Base-by-base conservation (phyloP, 768 basidiomycete species). In the Leccinum uliginosum region DNA sequence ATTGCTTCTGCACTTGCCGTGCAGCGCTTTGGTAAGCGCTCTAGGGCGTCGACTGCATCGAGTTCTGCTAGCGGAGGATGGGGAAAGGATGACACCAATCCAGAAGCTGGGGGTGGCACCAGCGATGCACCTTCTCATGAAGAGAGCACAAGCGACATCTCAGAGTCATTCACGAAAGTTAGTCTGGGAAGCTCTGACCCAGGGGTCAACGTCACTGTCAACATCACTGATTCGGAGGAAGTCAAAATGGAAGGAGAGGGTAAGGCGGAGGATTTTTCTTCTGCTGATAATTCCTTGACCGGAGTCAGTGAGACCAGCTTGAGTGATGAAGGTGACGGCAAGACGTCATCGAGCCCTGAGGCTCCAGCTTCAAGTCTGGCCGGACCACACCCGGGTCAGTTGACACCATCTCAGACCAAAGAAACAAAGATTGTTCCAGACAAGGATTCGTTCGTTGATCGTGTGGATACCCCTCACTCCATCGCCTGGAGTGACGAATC, bases 1-100 rank as follows among this genome's bases (percentile, higher is more conserved):
- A 91, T 94, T 62, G 67, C 71, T 51, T 73, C 76, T 40, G 74
- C 80, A n/a, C 75, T 76, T 17, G 76, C 76, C 19, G 8, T 78
- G 30, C 58, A 73, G 17, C 71, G 72, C 54, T 59, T 73, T 24
- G 65, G 70, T 48, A 70, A 49, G 43, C 61, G 57, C 30, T 61
- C 73, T n/a, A 57, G 69, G 29, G 45, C 62, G 4, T 58, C 67
- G 24, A 73, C 66, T 32, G 59, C 61, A 17, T 68, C 67, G 30
- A 73, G 69, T 48, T 5, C 63, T 30, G 72, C 67, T 38, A 75
- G 70, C 57, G 74, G 70, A 19, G 74, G 68, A 50, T 66, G 76
- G 79, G 65, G 73, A 71, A 64, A 62, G 62, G 72, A 72, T 30
- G 57, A 73, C 17, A 50, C 57, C 6, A 44, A n/a, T 14, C 59